A percentile compares a stretch with the other conserved stretches of the same genome.
These are phyloP conservation scores for Schizophyllum amplum DNA, from an alignment of 1,284 basidiomycete species.

Conservation along the genomic window DNA sequence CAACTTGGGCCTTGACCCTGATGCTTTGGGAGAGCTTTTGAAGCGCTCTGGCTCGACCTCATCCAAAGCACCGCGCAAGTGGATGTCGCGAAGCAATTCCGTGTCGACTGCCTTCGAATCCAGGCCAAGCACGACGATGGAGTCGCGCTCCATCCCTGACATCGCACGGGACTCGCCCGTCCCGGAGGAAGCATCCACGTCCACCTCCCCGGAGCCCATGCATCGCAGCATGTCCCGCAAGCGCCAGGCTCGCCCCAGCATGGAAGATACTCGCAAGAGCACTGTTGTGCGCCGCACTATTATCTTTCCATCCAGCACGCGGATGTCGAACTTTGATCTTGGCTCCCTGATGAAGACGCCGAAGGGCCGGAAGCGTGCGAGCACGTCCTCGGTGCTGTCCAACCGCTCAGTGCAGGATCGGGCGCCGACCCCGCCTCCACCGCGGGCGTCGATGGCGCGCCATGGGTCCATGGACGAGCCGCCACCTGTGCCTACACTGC, in stretches of 20 bases:
- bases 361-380: slow-evolving; percentile 43
- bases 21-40: slow-evolving; percentile 59
- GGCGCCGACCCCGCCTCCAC: slow-evolving; percentile 73
- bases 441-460: slow-evolving; percentile 42
- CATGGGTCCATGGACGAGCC: slow-evolving; percentile 55
- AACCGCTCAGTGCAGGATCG: slow-evolving; percentile 69
- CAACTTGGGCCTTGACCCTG: slow-evolving; percentile 65
- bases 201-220: slow-evolving; percentile 7
- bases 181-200: background rate
- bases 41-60: slow-evolving; percentile 61
- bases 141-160: slow-evolving; percentile 10
- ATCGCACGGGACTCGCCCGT: background rate
- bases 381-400: slow-evolving; percentile 43
- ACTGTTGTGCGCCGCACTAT: slow-evolving; percentile 67
- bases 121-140: slow-evolving; percentile 18
- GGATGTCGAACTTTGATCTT: slow-evolving; percentile 44
- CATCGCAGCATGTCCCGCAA: background rate
- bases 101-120: slow-evolving; percentile 8
- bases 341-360: slow-evolving; percentile 42
- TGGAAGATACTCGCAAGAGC: slow-evolving; percentile 27
- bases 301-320: slow-evolving; percentile 62
- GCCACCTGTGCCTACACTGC: slow-evolving; percentile 65
- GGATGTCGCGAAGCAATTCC: slow-evolving; percentile 37
- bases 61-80: slow-evolving; percentile 42
- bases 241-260: background rate